Percentiles rank a stretch among this genome's conserved stretches.
Evolutionary conservation across 2,329 filamentous ascomycete genomes (phyloP).

Genomic region (Bipolaris gigantea): DNA sequence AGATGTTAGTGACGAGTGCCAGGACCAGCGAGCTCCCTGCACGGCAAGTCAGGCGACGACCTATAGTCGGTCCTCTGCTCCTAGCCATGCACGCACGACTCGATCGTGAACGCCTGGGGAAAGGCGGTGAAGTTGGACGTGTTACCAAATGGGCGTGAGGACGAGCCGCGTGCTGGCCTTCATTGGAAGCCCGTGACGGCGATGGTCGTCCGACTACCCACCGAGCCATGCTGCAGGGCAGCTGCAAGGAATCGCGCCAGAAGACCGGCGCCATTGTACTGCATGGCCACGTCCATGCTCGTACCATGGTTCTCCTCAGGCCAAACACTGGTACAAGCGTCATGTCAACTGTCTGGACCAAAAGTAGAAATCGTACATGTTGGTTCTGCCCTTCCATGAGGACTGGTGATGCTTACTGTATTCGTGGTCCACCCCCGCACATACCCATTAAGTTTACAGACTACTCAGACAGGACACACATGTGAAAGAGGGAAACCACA

Average conservation of each 20-base stretch:
- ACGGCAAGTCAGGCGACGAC: slow-evolving; percentile 25
- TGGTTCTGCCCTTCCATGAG: neutral
- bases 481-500: too few species aligned
- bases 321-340: neutral
- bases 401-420: too few species aligned
- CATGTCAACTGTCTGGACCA: neutral
- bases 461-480: neutral
- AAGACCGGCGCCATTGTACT: neutral
- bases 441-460: neutral
- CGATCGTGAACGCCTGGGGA: slow-evolving; percentile 15
- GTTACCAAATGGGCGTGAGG: slow-evolving; percentile 12
- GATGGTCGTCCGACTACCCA: neutral
- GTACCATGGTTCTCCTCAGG: neutral
- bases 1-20: slow-evolving; percentile 2
- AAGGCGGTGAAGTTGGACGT: slow-evolving; percentile 13
- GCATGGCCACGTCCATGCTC: neutral
- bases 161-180: slow-evolving; percentile 24
- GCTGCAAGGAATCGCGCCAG: slow-evolving; percentile 1
- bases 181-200: slow-evolving; percentile 3
- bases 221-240: neutral
- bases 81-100: neutral
- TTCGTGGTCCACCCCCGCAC: neutral
- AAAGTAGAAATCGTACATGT: neutral
- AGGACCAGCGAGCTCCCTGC: slow-evolving; percentile 9
- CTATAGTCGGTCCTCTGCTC: slow-evolving; percentile 19